phyloP scores from a whole-genome alignment of 1,284 basidiomycete species.

The Bondarzewia mesenterica region DNA sequence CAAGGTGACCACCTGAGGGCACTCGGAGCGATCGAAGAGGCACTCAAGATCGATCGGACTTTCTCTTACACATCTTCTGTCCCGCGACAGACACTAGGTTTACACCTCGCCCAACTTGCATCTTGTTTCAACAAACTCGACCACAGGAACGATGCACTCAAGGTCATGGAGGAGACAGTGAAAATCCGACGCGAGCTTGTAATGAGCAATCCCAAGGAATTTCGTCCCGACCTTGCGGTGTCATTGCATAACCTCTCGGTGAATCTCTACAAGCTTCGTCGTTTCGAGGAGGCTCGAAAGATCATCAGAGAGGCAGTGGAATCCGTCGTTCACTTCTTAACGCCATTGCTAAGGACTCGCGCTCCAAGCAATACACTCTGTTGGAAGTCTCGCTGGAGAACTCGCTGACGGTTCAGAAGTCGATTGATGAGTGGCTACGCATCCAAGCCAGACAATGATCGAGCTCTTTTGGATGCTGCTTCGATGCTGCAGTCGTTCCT shows the following conservation, averaged over 20 bases:
- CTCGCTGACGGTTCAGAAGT: too few relatives aligned
- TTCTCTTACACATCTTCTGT: not conserved
- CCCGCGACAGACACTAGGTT: not conserved
- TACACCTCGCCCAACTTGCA: not conserved
- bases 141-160: not conserved
- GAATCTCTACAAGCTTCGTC: not conserved
- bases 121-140: not conserved
- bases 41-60: not conserved
- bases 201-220: not conserved
- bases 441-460: too few relatives aligned
- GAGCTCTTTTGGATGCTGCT: too few relatives aligned
- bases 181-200: not conserved
- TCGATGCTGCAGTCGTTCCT: too few relatives aligned
- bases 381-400: too few relatives aligned
- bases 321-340: too few relatives aligned
- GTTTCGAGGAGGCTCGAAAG: not conserved
- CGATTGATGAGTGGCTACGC: too few relatives aligned
- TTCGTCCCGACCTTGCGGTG: not conserved
- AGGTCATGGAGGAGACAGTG: not conserved
- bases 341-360: too few relatives aligned
- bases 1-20: not conserved
- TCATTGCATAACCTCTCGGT: not conserved
- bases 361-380: too few relatives aligned
- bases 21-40: not conserved
- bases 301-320: not conserved